Conservation (phyloP, 257 asterid genomes). For the Asclepias syriaca region DNA sequence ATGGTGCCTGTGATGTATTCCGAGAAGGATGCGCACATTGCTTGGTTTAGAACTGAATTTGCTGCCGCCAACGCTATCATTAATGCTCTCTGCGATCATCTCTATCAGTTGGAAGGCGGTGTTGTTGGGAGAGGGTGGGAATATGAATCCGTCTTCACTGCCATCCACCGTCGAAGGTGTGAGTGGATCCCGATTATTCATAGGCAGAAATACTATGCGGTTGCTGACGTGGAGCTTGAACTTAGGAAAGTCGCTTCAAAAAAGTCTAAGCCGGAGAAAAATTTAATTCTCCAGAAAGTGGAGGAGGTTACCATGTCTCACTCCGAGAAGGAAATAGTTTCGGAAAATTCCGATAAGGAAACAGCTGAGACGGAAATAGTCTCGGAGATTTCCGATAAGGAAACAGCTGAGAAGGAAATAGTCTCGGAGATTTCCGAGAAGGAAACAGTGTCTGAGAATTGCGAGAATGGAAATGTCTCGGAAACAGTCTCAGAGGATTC, state of each 20-base stretch:
- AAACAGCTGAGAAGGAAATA: too few relatives aligned
- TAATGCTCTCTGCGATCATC: conserved; percentile 75
- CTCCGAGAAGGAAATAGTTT: too few relatives aligned
- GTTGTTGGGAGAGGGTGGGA: conserved; percentile 25
- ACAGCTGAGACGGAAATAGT: too few relatives aligned
- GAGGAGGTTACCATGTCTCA: not conserved
- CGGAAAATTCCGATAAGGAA: too few relatives aligned
- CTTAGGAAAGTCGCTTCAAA: conserved; percentile 55
- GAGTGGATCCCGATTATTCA: conserved; percentile 96
- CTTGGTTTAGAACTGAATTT: conserved; percentile 93
- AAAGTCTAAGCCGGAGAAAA: conserved; percentile 34
- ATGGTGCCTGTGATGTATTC: conserved; percentile 45
- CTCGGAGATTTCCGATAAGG: too few relatives aligned
- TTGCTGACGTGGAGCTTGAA: conserved; percentile 68
- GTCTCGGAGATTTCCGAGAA: too few relatives aligned
- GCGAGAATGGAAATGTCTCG: too few relatives aligned
- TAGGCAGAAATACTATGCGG: conserved; percentile 86
- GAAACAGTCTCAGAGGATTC: conserved; percentile 1
- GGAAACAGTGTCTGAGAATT: too few relatives aligned
- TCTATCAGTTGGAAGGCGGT: conserved; percentile 61
- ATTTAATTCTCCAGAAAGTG: conserved; percentile 9
- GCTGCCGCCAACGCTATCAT: conserved; percentile 98
- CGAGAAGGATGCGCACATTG: conserved; percentile 74
- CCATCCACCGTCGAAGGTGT: conserved; percentile 77
- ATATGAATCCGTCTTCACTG: conserved; percentile 67